A percentile compares a stretch with the other conserved stretches of the same genome.
Conservation (phyloP, 768 basidiomycete genomes). For the Rhodosporidiobolus sp. region DNA sequence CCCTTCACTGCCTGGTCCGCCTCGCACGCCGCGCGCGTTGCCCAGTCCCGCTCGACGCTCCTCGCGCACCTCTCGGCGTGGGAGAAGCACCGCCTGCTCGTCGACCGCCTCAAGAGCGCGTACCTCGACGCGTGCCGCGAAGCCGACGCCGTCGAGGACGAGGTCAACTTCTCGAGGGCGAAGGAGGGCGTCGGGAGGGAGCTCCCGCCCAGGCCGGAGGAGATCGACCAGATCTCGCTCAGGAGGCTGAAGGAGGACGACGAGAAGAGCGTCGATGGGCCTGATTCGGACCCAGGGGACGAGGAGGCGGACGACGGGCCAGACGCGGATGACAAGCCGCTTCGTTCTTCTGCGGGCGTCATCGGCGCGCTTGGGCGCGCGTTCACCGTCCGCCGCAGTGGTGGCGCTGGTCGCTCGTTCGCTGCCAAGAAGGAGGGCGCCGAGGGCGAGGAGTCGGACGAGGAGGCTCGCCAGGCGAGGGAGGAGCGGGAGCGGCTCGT, state of each 20-base stretch:
- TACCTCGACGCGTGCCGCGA: conserved; percentile 29
- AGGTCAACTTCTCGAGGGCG: conserved; percentile 22
- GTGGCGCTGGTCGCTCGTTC: no score
- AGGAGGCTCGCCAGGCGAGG: neutral
- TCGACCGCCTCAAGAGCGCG: neutral
- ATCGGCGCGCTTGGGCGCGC: conserved; percentile 32
- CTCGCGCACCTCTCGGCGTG: neutral
- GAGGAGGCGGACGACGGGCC: conserved; percentile 3
- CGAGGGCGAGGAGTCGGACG: no score
- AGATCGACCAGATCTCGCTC: conserved; percentile 13
- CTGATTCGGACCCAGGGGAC: neutral
- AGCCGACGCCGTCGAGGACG: conserved; percentile 32
- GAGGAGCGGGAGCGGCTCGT: neutral
- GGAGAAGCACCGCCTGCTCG: conserved; percentile 5
- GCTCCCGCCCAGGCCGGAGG: conserved; percentile 22
- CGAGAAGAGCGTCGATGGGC: neutral
- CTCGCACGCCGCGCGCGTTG: conserved; percentile 9
- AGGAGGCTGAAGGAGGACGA: conserved; percentile 7
- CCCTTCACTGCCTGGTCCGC: conserved; percentile 28
- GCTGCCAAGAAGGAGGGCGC: neutral
- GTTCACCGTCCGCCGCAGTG: conserved; percentile 12
- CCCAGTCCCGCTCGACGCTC: conserved; percentile 1
- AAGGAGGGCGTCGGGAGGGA: neutral
- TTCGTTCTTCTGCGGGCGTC: conserved; percentile 15
- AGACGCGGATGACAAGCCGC: conserved; percentile 16